phyloP scores from a whole-genome alignment of 495 filamentous ascomycete genomes.

The Talaromyces adpressus region DNA sequence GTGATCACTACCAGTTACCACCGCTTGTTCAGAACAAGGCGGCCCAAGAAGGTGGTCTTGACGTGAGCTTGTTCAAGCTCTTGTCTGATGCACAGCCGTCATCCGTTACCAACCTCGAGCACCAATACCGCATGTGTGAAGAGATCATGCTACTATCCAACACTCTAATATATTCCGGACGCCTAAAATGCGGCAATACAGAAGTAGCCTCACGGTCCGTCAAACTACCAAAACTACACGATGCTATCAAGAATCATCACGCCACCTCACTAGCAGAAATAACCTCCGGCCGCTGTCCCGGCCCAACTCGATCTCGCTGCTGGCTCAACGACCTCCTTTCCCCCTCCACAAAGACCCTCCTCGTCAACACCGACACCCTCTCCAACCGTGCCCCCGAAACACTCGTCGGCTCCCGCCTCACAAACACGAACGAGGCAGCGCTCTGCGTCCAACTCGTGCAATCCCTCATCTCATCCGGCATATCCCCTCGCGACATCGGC shows the following conservation, averaged over 20 bases:
- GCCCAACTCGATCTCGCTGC: conserved; percentile 47
- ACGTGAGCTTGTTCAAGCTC: conserved; percentile 87
- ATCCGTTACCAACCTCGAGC: conserved; percentile 83
- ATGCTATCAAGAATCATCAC: conserved; percentile 49
- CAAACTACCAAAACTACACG: conserved; percentile 49
- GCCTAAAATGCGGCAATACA: conserved; percentile 79
- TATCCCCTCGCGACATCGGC: conserved; percentile 74
- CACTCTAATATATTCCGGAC: conserved; percentile 82
- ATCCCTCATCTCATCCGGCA: conserved; percentile 63
- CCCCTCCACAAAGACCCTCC: conserved; percentile 63
- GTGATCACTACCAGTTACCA: conserved; percentile 92
- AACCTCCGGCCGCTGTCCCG: conserved; percentile 38
- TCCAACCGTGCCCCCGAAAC: conserved; percentile 57
- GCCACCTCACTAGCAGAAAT: conserved; percentile 30
- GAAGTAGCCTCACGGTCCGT: conserved; percentile 62
- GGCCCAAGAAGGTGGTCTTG: conserved; percentile 77
- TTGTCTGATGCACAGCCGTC: conserved; percentile 81
- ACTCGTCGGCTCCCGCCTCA: conserved; percentile 71
- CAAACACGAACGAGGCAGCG: conserved; percentile 72
- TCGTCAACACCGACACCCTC: conserved; percentile 82
- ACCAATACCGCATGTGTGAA: conserved; percentile 97
- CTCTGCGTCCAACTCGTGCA: conserved; percentile 74
- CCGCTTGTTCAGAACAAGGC: conserved; percentile 90
- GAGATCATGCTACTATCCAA: conserved; percentile 94
- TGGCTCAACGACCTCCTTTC: conserved; percentile 77